These are phyloP conservation scores for Pseudonitzschia multiseries DNA, from an alignment of 108 stramenopile genomes.

Conservation along the genomic window DNA sequence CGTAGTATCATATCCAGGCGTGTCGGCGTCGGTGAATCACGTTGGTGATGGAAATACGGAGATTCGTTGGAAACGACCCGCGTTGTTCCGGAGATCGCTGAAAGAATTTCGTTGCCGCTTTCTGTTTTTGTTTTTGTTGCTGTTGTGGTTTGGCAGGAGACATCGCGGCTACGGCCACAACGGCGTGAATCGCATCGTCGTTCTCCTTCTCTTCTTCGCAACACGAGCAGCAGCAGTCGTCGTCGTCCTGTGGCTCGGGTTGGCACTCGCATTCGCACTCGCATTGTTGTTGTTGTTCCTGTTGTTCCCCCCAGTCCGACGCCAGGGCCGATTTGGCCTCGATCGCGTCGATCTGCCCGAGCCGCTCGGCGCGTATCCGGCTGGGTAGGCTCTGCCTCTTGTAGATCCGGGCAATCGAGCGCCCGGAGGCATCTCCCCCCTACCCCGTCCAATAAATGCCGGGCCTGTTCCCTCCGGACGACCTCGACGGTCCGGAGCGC, in stretches of 20 bases:
- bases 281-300: background rate
- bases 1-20: constrained; percentile 9
- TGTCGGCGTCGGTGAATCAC: background rate
- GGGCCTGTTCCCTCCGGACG: background rate
- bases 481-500: background rate
- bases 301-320: background rate
- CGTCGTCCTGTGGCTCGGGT: background rate
- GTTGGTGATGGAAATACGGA: background rate
- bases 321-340: background rate
- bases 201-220: background rate
- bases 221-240: background rate
- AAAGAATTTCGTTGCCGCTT: background rate
- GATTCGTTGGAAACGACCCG: background rate
- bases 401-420: background rate
- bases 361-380: background rate
- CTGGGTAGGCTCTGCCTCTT: background rate
- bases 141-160: too few relatives aligned
- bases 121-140: constrained; percentile 1
- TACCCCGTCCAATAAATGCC: constrained; percentile 1
- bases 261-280: background rate
- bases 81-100: background rate
- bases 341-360: background rate
- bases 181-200: background rate
- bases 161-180: background rate
- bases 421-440: background rate